Conservation (phyloP, 225 moss, liverwort and hornwort genomes). For the Marchantia polymorpha region DNA sequence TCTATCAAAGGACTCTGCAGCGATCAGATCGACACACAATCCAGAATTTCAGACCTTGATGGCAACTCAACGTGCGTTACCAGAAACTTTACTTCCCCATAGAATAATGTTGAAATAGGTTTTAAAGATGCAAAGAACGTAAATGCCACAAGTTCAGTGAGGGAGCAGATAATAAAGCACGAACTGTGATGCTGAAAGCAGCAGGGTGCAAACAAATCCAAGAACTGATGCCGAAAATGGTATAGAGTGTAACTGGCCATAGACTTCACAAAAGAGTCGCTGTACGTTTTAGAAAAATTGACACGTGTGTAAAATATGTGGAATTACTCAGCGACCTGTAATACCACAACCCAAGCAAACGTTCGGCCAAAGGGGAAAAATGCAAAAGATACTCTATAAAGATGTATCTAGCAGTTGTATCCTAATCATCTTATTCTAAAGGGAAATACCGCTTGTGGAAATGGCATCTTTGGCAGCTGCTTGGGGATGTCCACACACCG, state of each 20-base stretch:
- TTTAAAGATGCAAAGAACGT: background rate
- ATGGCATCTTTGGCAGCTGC: conserved; percentile 69
- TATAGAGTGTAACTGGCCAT: no score
- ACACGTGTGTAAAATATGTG: no score
- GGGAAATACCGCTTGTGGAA: conserved; percentile 61
- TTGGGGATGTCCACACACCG: conserved; percentile 93
- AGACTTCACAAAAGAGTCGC: no score
- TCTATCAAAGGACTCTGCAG: conserved; percentile 88
- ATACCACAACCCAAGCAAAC: no score
- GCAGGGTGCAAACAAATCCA: no score
- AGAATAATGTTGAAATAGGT: background rate
- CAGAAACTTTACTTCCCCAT: background rate
- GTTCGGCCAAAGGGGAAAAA: no score
- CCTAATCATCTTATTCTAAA: background rate
- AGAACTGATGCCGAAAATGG: no score
- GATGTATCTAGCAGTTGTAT: no score
- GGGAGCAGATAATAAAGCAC: background rate
- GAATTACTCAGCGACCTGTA: no score
- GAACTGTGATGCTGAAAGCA: background rate
- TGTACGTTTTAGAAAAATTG: no score
- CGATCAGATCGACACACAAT: background rate
- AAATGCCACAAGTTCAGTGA: background rate
- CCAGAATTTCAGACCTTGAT: background rate
- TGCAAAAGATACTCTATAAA: no score
- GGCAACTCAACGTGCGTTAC: background rate